These are phyloP conservation scores for Elongisporangium undulatum DNA, from an alignment of 352 stramenopile genomes.

Conservation along the genomic window DNA sequence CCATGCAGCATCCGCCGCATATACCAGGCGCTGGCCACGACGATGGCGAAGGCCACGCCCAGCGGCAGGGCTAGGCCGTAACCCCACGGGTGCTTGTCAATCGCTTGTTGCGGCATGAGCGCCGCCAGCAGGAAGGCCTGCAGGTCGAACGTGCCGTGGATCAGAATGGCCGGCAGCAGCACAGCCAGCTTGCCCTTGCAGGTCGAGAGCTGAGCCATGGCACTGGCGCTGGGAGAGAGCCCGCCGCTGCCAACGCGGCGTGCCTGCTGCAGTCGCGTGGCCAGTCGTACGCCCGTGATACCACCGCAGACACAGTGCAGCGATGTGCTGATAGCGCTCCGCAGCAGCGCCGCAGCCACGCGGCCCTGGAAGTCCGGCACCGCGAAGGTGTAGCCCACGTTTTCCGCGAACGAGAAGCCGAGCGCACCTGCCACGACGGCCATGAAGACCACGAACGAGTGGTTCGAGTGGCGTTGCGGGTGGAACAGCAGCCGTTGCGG, in stretches of 20 bases:
- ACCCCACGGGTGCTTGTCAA: slow-evolving; percentile 21
- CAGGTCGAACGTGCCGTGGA: slow-evolving; percentile 60
- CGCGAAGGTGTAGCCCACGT: slow-evolving; percentile 41
- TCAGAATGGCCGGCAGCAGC: slow-evolving; percentile 36
- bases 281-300: slow-evolving; percentile 64
- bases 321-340: slow-evolving; percentile 33
- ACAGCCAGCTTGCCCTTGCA: slow-evolving; percentile 35
- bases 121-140: slow-evolving; percentile 51
- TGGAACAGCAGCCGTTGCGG: slow-evolving; percentile 41
- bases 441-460: slow-evolving; percentile 59
- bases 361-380: slow-evolving; percentile 22
- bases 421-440: slow-evolving; percentile 41
- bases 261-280: slow-evolving; percentile 20
- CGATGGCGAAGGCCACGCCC: slow-evolving; percentile 12
- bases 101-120: slow-evolving; percentile 28
- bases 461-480: slow-evolving; percentile 34
- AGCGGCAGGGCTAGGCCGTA: slow-evolving; percentile 33
- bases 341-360: slow-evolving; percentile 33
- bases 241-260: slow-evolving; percentile 12
- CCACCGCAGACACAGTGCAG: slow-evolving; percentile 61
- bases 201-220: slow-evolving; percentile 14
- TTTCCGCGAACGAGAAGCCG: slow-evolving; percentile 65
- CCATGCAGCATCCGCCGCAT: slow-evolving; percentile 22
- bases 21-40: slow-evolving; percentile 26
- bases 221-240: slow-evolving; percentile 8